Evolutionary conservation across 2,329 filamentous ascomycete genomes (phyloP), one percentile per base, ranked within the genome.

Genomic region (Calycina herbarum): DNA sequence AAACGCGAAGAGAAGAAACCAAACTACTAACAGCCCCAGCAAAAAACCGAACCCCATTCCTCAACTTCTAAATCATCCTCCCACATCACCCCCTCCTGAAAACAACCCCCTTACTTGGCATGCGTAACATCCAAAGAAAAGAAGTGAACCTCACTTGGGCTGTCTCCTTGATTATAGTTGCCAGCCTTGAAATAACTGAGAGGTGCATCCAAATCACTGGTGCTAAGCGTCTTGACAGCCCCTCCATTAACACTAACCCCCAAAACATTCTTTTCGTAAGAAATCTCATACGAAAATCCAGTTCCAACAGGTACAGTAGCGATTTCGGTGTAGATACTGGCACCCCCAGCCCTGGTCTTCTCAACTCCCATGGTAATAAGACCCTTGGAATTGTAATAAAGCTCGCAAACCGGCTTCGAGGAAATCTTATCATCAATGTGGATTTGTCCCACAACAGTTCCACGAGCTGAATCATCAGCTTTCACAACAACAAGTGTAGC

Each of bases 401-500:
- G 69, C 66, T 81, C 79, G 17, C 73, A 75, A 13, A 80, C 73
- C 0, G 79, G 79, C 69, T 80, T 80, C 64, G 64, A 73, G 27
- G 76, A 79, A 11, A 78, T 66, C 17, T 64, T 70, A 58, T 76
- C 76, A 54, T 79, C 76, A 59, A 78, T 76, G 57, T 79, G 77
- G 64, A 80, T 75, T 67, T 80, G 78, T 5, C 78, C 78, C 58
- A 80, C 73, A 6, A 78, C 77, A 10, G 77, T 79, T 8, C 77
- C 77, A 60, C 76, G 73, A 31, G 72, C 70, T 24, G 75, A 76
- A 66, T 77, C 73, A 66, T 77, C 75, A 0, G 77, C 74, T 45
- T 70, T 66, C 0, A 68, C 51, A 2, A 78, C 77, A 0, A 67
- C 66, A 6, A 81, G 69, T 0, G 69, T 70, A 2, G 72, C 77